Evolutionary conservation across 1,139 yeast genomes (phyloP), one percentile per base, ranked within the genome.

Genomic region (Blastobotrys ciferrii): DNA sequence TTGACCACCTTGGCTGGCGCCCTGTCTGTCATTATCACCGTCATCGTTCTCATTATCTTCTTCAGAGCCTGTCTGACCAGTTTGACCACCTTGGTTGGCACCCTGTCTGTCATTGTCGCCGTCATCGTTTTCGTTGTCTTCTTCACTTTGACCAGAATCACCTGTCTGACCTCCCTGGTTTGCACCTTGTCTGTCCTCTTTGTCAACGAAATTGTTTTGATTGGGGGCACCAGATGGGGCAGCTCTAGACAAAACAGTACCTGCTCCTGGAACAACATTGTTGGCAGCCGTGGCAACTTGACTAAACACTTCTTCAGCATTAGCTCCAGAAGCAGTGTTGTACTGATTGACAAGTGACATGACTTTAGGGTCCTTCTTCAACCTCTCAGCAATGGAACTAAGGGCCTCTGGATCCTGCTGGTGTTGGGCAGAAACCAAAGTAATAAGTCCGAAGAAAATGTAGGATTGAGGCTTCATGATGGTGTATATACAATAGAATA

Each of bases 241-340:
- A 14, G 54, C 58, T 13, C 49, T 46, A 12, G 53, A 53, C 20
- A 57, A 49, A 36, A 52, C 32, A 7, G 43, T 39, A 2, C 53
- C 61, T 4, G 59, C 58, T n/a, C 61, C 61, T 5, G 57, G 50
- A 1, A 50, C 55, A 7, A 55, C 51, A 28, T 36, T 45, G 43
- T 56, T 47, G 2, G 61, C 60, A 28, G 53, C 58, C 14, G 56
- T 48, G 5, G 53, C 39, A 14, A 58, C 52, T 19, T 51, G 32
- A n/a, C 49, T 30, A 44, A 55, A 56, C n/a, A 49, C 40, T 4
- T 51, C 42, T 9, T 43, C 40, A 11, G 53, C 53, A 17, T 37
- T 50, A 6, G 38, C 53, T 6, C 57, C 59, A 13, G 53, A 45
- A 7, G 53, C 60, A 25, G 50, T 38, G 38, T 57, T 57, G 52